Conservation (phyloP, 225 moss, liverwort and hornwort genomes). For the Anthoceros angustus region DNA sequence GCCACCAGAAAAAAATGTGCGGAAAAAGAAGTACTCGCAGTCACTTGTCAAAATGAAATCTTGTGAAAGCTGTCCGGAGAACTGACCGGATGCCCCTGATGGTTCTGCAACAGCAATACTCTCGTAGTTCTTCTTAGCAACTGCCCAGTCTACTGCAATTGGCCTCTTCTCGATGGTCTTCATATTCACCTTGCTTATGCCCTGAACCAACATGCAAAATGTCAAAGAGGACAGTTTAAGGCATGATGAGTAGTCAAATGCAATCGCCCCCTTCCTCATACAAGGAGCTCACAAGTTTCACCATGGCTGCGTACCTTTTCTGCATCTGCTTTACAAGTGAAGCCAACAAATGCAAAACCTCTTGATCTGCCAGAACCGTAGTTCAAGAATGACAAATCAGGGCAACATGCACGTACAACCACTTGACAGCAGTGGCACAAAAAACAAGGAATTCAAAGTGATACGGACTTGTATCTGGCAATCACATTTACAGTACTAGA, state of each 20-base stretch:
- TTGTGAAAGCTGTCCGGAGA: no score
- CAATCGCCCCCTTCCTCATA: not conserved
- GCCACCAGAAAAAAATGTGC: not conserved
- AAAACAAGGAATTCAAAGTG: not conserved
- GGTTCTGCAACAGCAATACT: slow-evolving; percentile 26
- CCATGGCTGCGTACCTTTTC: slow-evolving; percentile 38
- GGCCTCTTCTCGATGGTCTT: slow-evolving; percentile 68
- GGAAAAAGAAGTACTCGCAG: not conserved
- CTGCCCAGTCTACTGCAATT: slow-evolving; percentile 87
- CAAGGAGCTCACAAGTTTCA: not conserved
- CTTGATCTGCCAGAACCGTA: slow-evolving; percentile 35
- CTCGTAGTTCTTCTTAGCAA: slow-evolving; percentile 76
- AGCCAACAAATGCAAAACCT: slow-evolving; percentile 95
- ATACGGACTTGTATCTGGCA: not conserved
- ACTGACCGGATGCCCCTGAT: slow-evolving; percentile 25
- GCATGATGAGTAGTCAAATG: not conserved
- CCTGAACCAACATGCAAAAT: slow-evolving; percentile 28
- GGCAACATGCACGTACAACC: not conserved
- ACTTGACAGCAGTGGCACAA: not conserved
- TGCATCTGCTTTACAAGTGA: slow-evolving; percentile 71
- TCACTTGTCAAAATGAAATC: not conserved
- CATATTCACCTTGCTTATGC: slow-evolving; percentile 66
- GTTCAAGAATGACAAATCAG: not conserved
- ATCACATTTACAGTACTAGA: not conserved
- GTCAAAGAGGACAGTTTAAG: not conserved